Base-by-base conservation (phyloP, 108 stramenopile genomes). In the Nitzschia inconspicua region DNA sequence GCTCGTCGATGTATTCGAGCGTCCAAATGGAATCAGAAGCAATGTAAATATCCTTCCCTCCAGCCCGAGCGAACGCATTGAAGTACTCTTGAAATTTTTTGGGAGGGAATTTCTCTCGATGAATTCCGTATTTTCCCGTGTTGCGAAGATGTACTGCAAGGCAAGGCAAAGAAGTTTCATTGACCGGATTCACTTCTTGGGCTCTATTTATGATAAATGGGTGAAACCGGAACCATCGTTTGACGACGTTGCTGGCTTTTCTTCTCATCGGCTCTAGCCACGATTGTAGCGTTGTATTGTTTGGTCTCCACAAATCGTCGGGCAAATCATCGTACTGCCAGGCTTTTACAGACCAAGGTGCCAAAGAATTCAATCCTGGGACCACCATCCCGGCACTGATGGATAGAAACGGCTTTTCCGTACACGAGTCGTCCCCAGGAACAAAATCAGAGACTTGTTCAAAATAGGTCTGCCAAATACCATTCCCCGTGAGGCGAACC, bases 381-480 rank as follows among this genome's bases (percentile, higher is more conserved):
- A 31, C 36, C 7, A 82, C 44, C 41, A 62, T 46, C 3, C 9
- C 14, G 5, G 44, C 29, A 16, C 40, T 22, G 36, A 82, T 50
- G 14, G 61, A 29, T 3, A 73, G 4, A 16, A 82, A n/a, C 8
- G 80, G 80, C 28, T 63, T 47, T 4, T 55, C 24, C 14, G 20
- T 11, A 47, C 77, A 78, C 28, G 66, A 73, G 8, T 16, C 19
- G 44, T 60, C 57, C 3, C 39, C 43, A 18, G 58, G 70, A 14
- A 24, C 22, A 40, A 70, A 73, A 18, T 44, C 60, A 30, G 73
- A 75, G 23, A 71, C 63, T 30, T 69, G 65, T 16, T 63, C 35
- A 31, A 80, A 70, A 32, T 80, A 80, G 51, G 35, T 59, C 3
- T 58, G 22, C 78, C 78, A 80, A 41, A 80, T 48, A 1, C 78